These are phyloP conservation scores for Ichthyophthirius multifiliis DNA, from an alignment of 169 alveolate genomes.

Conservation along the genomic window DNA sequence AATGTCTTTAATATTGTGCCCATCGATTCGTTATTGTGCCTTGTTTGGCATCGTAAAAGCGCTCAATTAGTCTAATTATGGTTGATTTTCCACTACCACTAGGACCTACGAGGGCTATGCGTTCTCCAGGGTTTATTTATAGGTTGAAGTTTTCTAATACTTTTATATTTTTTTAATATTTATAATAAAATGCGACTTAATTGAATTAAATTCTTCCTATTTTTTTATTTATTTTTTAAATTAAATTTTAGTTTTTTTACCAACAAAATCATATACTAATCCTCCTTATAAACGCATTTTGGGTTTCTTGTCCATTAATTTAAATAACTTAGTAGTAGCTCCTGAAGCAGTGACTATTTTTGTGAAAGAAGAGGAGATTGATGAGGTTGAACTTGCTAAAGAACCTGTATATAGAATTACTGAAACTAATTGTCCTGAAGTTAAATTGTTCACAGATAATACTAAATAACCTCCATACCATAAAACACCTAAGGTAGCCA, in stretches of 20 bases:
- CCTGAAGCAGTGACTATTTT: slow-evolving; percentile 31
- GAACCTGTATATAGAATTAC: slow-evolving; percentile 24
- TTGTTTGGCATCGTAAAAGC: slow-evolving; percentile 81
- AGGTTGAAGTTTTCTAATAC: slow-evolving; percentile 50
- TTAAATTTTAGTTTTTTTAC: not conserved
- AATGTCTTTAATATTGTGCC: slow-evolving; percentile 79
- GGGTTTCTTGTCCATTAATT: slow-evolving; percentile 21
- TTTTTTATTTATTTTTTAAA: not conserved
- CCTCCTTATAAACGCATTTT: slow-evolving; percentile 16
- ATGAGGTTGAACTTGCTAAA: slow-evolving; percentile 29
- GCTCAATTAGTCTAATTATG: slow-evolving; percentile 86
- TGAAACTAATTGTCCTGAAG: slow-evolving; percentile 30
- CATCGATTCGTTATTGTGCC: slow-evolving; percentile 87
- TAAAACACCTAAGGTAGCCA: slow-evolving; percentile 20
- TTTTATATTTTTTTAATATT: slow-evolving; percentile 15
- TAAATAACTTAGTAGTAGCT: slow-evolving; percentile 21
- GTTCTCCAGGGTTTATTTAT: slow-evolving; percentile 83
- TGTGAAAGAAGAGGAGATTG: slow-evolving; percentile 12
- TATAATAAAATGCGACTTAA: slow-evolving; percentile 56
- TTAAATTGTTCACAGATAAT: not conserved
- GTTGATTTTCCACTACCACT: slow-evolving; percentile 98
- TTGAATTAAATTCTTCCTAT: slow-evolving; percentile 47
- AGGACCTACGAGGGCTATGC: slow-evolving; percentile 92
- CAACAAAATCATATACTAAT: not conserved
- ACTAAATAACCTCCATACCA: slow-evolving; percentile 39